phyloP scores from a whole-genome alignment of 164 flowering plant species.

The Tinospora cordifolia region DNA sequence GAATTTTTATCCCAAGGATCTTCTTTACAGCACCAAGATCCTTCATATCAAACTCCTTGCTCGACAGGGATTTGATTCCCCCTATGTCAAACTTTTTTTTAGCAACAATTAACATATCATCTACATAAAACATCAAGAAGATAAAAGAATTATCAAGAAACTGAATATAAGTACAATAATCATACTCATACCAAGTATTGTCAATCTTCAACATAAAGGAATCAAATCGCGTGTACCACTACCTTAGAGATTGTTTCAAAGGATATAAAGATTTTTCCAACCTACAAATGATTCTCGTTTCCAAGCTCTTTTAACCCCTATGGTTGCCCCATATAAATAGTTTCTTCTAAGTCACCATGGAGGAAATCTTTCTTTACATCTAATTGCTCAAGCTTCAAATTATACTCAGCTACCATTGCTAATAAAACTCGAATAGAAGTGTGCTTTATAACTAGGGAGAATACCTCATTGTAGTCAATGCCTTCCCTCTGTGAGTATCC shows the following conservation, averaged over 20 bases:
- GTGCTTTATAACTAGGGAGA: no score
- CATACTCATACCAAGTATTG: neutral
- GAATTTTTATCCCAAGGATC: neutral
- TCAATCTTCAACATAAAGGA: neutral
- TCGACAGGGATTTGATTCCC: neutral
- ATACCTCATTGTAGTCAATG: no score
- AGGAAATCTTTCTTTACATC: slow-evolving; percentile 6
- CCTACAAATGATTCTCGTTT: slow-evolving; percentile 7
- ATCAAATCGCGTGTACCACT: slow-evolving; percentile 8
- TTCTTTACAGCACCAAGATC: slow-evolving; percentile 1
- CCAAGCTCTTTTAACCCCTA: neutral
- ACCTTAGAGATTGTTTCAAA: neutral
- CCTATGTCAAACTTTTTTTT: slow-evolving; percentile 6
- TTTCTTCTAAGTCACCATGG: slow-evolving; percentile 10
- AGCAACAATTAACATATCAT: slow-evolving; percentile 5
- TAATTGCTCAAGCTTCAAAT: slow-evolving; percentile 4
- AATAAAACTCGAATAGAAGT: no score
- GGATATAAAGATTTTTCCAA: slow-evolving; percentile 8
- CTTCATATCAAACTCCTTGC: neutral
- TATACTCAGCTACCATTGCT: no score
- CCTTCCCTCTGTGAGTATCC: no score
- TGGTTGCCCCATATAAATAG: slow-evolving; percentile 5
- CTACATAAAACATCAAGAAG: neutral
- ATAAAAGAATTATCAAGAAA: neutral
- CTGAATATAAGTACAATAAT: neutral